A percentile compares a stretch with the other conserved stretches of the same genome.
These are phyloP conservation scores for Talaromyces rugulosus DNA, from an alignment of 2,329 filamentous ascomycete species.

Conservation along the genomic window DNA sequence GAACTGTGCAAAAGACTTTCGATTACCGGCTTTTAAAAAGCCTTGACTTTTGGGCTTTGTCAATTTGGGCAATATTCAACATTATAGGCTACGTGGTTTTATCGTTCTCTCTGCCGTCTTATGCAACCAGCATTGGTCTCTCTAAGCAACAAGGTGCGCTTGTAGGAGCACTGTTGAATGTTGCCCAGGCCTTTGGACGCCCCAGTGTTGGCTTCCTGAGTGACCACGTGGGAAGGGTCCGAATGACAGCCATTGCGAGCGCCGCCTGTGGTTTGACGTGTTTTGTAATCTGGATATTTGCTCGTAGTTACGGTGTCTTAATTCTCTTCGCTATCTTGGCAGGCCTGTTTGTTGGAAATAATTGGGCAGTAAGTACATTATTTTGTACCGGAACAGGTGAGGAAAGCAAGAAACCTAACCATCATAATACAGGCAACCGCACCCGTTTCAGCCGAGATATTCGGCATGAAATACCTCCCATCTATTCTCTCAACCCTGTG, in stretches of 20 bases:
- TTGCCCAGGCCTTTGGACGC: slow-evolving; percentile 55
- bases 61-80: slow-evolving; percentile 54
- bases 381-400: neutral
- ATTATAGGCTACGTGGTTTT: slow-evolving; percentile 64
- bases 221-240: slow-evolving; percentile 58
- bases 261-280: slow-evolving; percentile 55
- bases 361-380: neutral
- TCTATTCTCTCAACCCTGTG: slow-evolving; percentile 5
- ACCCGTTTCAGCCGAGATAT: slow-evolving; percentile 2
- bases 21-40: slow-evolving; percentile 50
- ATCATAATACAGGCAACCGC: neutral
- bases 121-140: slow-evolving; percentile 55
- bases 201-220: slow-evolving; percentile 61
- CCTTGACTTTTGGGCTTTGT: slow-evolving; percentile 31
- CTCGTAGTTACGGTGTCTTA: slow-evolving; percentile 55
- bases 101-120: slow-evolving; percentile 61
- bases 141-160: slow-evolving; percentile 56
- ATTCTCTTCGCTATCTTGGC: slow-evolving; percentile 9
- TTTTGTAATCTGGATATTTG: slow-evolving; percentile 59
- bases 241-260: slow-evolving; percentile 56
- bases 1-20: slow-evolving; percentile 50
- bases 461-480: slow-evolving; percentile 3
- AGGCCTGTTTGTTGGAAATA: neutral
- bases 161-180: slow-evolving; percentile 59
- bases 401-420: neutral